Conservation (phyloP, 495 filamentous ascomycete genomes). For the Aspergillus affinis region DNA sequence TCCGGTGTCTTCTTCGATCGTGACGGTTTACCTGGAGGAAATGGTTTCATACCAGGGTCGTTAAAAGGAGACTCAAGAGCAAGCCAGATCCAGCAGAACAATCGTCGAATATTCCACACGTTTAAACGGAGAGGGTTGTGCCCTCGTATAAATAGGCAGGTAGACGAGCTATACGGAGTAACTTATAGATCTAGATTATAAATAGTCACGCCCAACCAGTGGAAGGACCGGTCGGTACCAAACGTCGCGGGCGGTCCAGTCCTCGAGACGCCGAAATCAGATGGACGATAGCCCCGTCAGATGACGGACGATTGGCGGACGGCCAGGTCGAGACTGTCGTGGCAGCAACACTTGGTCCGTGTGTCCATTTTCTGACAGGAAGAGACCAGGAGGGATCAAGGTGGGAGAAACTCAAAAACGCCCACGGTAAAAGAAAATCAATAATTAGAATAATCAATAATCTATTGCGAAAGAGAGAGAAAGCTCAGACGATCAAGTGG, state of each 20-base stretch:
- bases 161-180: neutral
- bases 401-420: constrained; percentile 16
- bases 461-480: neutral
- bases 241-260: neutral
- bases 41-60: no score
- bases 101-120: no score
- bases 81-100: no score
- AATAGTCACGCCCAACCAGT: neutral
- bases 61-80: no score
- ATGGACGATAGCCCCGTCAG: constrained; percentile 3
- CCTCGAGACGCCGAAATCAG: neutral
- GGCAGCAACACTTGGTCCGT: constrained; percentile 23
- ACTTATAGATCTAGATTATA: neutral
- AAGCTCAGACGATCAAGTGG: constrained; percentile 1
- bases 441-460: constrained; percentile 16
- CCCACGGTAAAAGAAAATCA: constrained; percentile 9
- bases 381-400: constrained; percentile 13
- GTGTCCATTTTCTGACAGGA: constrained; percentile 14
- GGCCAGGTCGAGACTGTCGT: constrained; percentile 17
- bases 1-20: neutral
- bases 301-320: constrained; percentile 12
- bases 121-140: no score
- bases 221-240: neutral
- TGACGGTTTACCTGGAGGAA: neutral
- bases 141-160: neutral